Evolutionary conservation across 352 stramenopile genomes (phyloP), one percentile per base, ranked within the genome.

Genomic region (Pythium dissotocum): DNA sequence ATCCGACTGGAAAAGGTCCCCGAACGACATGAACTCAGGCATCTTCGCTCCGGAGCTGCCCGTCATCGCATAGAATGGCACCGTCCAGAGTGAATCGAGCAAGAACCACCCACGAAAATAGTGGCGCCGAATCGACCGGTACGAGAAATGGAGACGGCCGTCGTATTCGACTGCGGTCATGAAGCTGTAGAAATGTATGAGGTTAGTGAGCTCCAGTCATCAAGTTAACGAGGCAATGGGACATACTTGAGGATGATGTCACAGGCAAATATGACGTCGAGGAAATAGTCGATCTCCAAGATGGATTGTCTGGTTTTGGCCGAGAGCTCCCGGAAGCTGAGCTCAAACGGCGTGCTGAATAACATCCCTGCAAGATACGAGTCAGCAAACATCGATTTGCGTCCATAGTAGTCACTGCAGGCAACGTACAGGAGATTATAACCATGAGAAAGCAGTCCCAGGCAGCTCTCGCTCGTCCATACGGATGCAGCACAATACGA

Each of bases 191-290:
- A 26, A 49, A 10, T 16, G 16, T 7, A 2, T 7, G 6, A 36
- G 12, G 58, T 58, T 7, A 51, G 4, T 51, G 7, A 14, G 2
- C 12, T 13, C 66, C 16, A 55, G 3, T 35, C 3, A 1, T 21
- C 18, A 56, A 26, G 21, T 21, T 4, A 8, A 21, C 30, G n/a
- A 36, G 9, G 8, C 14, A 53, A 40, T 16, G 6, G 2, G n/a
- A 76, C 72, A 44, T 70, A 92, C 84, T 89, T 92, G 58, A 93
- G 71, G 0, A 82, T n/a, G 49, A 94, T 90, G 36, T 93, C 84
- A 38, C 89, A 59, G 7, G 62, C 59, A 58, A 94, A 94, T 61
- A 91, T 77, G 14, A 36, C 49, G 63, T 94, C 86, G 8, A 94
- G 69, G 46, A 87, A 80, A 16, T 87, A 70, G 58, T 94, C 86